Percentiles rank a stretch among this genome's conserved stretches.
Evolutionary conservation across 345 rosid species (phyloP).

Genomic region (Salix brachista): DNA sequence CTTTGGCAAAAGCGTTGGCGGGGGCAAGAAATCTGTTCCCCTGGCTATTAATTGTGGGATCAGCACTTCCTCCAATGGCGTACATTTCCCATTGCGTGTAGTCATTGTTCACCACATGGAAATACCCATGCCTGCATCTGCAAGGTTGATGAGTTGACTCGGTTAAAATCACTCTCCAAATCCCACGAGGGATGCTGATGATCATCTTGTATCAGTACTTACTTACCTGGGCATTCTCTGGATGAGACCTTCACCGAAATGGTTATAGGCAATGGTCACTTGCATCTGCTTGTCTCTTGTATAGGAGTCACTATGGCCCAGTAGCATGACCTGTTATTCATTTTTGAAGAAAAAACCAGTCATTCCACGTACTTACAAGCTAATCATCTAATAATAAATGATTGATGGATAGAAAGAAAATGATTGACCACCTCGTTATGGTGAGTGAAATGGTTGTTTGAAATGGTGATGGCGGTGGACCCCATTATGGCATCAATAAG

Average conservation of each 20-base stretch:
- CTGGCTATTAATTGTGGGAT: slow-evolving; percentile 27
- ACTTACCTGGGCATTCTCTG: slow-evolving; percentile 34
- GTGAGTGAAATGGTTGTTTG: slow-evolving; percentile 26
- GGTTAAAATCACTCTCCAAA: neutral
- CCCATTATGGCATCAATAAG: slow-evolving; percentile 26
- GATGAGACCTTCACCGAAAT: slow-evolving; percentile 27
- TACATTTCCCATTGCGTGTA: slow-evolving; percentile 30
- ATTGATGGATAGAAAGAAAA: neutral
- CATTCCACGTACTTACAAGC: neutral
- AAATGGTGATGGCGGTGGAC: slow-evolving; percentile 27
- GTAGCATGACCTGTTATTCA: slow-evolving; percentile 16
- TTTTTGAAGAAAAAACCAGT: neutral
- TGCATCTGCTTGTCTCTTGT: slow-evolving; percentile 25
- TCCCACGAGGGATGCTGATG: neutral
- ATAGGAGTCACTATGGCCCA: slow-evolving; percentile 26
- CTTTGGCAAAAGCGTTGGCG: slow-evolving; percentile 18
- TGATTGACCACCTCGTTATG: slow-evolving; percentile 23
- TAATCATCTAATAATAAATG: neutral
- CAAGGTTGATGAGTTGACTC: neutral
- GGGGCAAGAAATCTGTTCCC: slow-evolving; percentile 28
- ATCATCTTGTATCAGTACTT: neutral
- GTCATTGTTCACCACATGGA: slow-evolving; percentile 28
- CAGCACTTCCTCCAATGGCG: slow-evolving; percentile 27
- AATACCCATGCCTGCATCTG: slow-evolving; percentile 29
- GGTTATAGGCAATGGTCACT: slow-evolving; percentile 29